Percentiles rank a stretch among this genome's conserved stretches.
Conservation (phyloP, 2,329 filamentous ascomycete species). For the Neonectria faginata region DNA sequence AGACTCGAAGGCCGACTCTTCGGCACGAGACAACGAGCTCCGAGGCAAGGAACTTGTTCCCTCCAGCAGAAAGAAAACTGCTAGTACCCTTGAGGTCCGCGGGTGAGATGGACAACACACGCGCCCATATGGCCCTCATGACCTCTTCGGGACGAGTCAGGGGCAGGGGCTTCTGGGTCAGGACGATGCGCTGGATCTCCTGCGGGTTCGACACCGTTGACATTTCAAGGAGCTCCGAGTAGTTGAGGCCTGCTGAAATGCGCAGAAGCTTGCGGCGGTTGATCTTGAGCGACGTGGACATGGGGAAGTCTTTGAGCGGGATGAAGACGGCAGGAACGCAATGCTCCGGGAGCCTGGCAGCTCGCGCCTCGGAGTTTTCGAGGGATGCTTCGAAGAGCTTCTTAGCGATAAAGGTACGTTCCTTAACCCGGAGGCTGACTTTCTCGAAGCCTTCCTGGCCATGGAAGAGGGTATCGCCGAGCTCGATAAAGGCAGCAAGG, state of each 20-base stretch:
- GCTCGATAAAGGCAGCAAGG: conserved; percentile 62
- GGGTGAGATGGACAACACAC: conserved; percentile 55
- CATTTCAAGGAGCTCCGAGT: conserved; percentile 57
- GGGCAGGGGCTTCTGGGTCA: conserved; percentile 58
- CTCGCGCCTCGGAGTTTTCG: conserved; percentile 42
- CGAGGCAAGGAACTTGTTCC: conserved; percentile 58
- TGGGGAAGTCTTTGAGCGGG: conserved; percentile 60
- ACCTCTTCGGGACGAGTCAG: conserved; percentile 60
- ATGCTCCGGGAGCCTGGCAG: conserved; percentile 49
- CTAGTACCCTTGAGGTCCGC: conserved; percentile 56
- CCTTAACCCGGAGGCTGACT: conserved; percentile 55
- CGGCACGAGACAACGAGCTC: conserved; percentile 60
- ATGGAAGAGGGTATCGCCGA: conserved; percentile 55
- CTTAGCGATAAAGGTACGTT: conserved; percentile 58
- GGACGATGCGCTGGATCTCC: conserved; percentile 49
- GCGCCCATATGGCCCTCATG: conserved; percentile 62
- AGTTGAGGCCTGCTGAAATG: conserved; percentile 56
- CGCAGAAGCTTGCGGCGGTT: conserved; percentile 61
- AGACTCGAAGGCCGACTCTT: conserved; percentile 54
- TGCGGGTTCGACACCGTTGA: conserved; percentile 53
- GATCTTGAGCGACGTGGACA: conserved; percentile 63
- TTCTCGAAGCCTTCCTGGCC: conserved; percentile 53
- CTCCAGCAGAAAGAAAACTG: conserved; percentile 60
- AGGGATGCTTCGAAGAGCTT: conserved; percentile 58
- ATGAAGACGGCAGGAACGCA: conserved; percentile 63